A percentile compares a stretch with the other conserved stretches of the same genome.
Conservation (phyloP, 1,139 yeast genomes). For the Fermentozyma sake region DNA sequence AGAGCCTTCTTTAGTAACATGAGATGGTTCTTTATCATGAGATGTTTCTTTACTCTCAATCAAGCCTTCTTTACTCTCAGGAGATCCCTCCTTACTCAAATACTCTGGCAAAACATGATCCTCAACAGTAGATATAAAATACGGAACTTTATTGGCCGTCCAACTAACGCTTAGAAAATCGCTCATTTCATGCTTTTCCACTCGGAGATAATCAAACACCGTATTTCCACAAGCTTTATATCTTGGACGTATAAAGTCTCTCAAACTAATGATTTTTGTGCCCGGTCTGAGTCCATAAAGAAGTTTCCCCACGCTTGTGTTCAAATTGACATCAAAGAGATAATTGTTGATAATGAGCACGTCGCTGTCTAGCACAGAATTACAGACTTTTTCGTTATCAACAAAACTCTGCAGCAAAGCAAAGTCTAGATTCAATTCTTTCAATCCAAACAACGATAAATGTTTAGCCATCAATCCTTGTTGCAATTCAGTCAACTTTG, state of each 20-base stretch:
- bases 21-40: no score
- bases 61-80: conserved; percentile 3
- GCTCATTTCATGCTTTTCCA: conserved; percentile 61
- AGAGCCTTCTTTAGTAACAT: no score
- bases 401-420: conserved; percentile 71
- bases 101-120: conserved; percentile 17
- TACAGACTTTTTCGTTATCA: conserved; percentile 52
- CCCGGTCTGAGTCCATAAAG: conserved; percentile 66
- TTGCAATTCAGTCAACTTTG: conserved; percentile 62
- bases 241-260: conserved; percentile 63
- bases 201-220: conserved; percentile 57
- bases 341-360: conserved; percentile 79
- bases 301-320: conserved; percentile 62
- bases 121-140: conserved; percentile 72
- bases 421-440: conserved; percentile 51
- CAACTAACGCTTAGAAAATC: conserved; percentile 75
- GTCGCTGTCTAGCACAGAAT: conserved; percentile 57
- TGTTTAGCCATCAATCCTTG: conserved; percentile 53
- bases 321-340: conserved; percentile 70
- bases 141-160: conserved; percentile 84
- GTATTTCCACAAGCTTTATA: conserved; percentile 56
- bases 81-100: conserved; percentile 9
- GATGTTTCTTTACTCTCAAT: neutral
- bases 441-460: conserved; percentile 59
- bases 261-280: conserved; percentile 71